Evolutionary conservation across 768 basidiomycete genomes (phyloP).

Genomic region (Collybia nuda): DNA sequence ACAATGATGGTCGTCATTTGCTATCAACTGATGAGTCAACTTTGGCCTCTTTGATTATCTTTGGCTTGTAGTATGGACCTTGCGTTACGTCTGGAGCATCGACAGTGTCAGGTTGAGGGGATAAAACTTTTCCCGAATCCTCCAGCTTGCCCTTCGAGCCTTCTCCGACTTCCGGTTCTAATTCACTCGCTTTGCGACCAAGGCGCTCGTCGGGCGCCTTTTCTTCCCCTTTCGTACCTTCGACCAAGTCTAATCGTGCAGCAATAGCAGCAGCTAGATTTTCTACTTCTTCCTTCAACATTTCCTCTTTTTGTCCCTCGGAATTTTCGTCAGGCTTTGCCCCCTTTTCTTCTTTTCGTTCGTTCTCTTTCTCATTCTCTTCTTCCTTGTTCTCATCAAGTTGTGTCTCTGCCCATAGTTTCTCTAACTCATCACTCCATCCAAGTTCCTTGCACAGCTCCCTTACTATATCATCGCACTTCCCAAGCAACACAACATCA

Average conservation of each 20-base stretch:
- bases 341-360: slow-evolving; percentile 5
- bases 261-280: slow-evolving; percentile 31
- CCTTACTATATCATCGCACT: slow-evolving; percentile 68
- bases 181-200: too few species aligned
- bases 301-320: slow-evolving; percentile 14
- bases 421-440: slow-evolving; percentile 66
- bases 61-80: too few species aligned
- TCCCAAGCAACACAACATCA: slow-evolving; percentile 66
- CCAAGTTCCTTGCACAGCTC: slow-evolving; percentile 67
- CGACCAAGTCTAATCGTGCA: slow-evolving; percentile 24
- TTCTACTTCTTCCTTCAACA: slow-evolving; percentile 29
- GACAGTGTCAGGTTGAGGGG: too few species aligned
- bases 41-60: too few species aligned
- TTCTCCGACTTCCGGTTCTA: too few species aligned
- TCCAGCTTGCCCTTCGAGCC: too few species aligned
- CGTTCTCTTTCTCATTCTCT: slow-evolving; percentile 6
- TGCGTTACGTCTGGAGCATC: too few species aligned
- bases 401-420: slow-evolving; percentile 54
- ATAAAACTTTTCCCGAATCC: too few species aligned
- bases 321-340: slow-evolving; percentile 2
- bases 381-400: slow-evolving; percentile 12
- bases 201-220: background rate
- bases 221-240: slow-evolving; percentile 2
- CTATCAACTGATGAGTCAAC: too few species aligned
- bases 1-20: too few species aligned